Evolutionary conservation across 345 rosid genomes (phyloP), one percentile per base, ranked within the genome.

Genomic region (Brassica cretica): DNA sequence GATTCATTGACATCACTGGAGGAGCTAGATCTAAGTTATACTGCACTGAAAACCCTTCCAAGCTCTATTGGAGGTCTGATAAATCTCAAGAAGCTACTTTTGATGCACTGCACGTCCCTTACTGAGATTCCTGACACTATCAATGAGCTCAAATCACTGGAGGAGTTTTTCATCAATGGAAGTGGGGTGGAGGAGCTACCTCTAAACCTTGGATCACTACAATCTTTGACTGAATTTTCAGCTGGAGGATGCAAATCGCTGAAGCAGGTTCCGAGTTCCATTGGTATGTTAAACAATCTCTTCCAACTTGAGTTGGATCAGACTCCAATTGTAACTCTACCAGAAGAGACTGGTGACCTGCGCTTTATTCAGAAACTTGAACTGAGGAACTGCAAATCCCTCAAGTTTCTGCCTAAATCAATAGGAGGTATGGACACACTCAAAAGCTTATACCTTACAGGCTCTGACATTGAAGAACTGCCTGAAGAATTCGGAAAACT

Each of bases 21-120:
- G 0, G 7, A 79, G 14, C 61, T 79, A 62, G 19, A 63, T 63
- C 55, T 74, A 18, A 7, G 33, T 63, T 3, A 6, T 5, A 62
- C 82, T 68, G 18, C 39, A 35, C 27, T 79, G 78, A 2, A 69
- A 39, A 37, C 3, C n/a, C 82, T 79, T 61, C 75, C 82, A 0
- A 11, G 0, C 10, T 73, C 82, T 25, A 74, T 79, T 51, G 71
- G 75, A 68, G 0, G 10, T 18, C 58, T 79, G 1, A 63, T 16
- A 64, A 37, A 18, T 8, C 75, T 79, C 27, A 25, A 79, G 75
- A 63, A 62, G 62, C 66, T 79, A 19, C 35, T 27, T 56, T 1
- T 74, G 37, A 21, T 68, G 30, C 71, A 5, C 2, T 74, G 82
- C 0, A 0, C 67, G 9, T 74, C 71, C 66, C 71, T 79, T 62